Percentiles rank a stretch among this genome's conserved stretches.
phyloP scores from a whole-genome alignment of 208 protist species.

The Polymyxa betae region DNA sequence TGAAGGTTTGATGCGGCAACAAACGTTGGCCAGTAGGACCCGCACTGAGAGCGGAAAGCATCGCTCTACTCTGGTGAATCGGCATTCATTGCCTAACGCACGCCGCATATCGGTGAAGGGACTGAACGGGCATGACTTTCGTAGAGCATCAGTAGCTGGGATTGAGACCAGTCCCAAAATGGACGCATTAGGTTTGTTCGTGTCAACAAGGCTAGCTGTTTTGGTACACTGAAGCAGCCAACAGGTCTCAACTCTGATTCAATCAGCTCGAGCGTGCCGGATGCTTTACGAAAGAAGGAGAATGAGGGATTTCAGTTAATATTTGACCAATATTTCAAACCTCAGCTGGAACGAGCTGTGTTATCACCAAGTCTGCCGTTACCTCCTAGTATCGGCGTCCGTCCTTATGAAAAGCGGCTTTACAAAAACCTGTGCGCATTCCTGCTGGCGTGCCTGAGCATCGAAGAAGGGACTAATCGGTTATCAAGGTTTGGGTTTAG shows the following conservation, averaged over 20 bases:
- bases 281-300: not conserved
- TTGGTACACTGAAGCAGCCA: not conserved
- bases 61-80: not conserved
- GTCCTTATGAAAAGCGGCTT: not conserved
- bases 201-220: too few relatives aligned
- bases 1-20: not conserved
- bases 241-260: not conserved
- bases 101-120: not conserved
- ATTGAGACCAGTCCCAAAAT: not conserved
- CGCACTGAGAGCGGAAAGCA: not conserved
- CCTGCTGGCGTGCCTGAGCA: not conserved
- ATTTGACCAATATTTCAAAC: not conserved
- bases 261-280: not conserved
- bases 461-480: not conserved
- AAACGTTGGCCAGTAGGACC: not conserved
- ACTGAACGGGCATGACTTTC: not conserved
- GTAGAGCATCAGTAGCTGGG: not conserved
- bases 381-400: not conserved
- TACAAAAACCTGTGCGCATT: slow-evolving; percentile 51
- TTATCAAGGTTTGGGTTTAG: not conserved
- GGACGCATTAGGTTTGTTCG: not conserved
- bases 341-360: not conserved
- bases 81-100: not conserved
- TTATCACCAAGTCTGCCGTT: not conserved
- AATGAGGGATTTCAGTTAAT: not conserved